These are phyloP conservation scores for Pleurotus cornucopiae DNA, from an alignment of 768 basidiomycete species.

Conservation along the genomic window DNA sequence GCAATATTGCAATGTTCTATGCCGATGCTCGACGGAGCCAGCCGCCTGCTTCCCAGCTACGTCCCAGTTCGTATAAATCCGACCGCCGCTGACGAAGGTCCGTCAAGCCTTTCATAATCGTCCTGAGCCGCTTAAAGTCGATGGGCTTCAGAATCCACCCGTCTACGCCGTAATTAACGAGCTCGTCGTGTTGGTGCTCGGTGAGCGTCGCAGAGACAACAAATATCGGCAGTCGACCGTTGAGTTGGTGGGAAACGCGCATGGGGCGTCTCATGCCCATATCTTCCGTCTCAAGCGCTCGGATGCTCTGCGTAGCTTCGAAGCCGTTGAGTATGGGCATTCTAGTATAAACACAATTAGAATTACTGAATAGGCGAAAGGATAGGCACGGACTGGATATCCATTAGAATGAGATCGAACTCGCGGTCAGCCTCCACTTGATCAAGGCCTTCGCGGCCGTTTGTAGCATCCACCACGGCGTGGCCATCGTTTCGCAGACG, in stretches of 20 bases:
- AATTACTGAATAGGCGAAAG: background rate
- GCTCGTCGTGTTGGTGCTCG: slow-evolving; percentile 51
- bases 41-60: slow-evolving; percentile 61
- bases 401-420: slow-evolving; percentile 80
- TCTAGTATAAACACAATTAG: slow-evolving; percentile 26
- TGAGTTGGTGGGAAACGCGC: slow-evolving; percentile 43
- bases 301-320: slow-evolving; percentile 63
- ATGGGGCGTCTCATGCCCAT: slow-evolving; percentile 1
- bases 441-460: slow-evolving; percentile 75
- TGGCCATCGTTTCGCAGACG: slow-evolving; percentile 65
- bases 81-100: slow-evolving; percentile 44
- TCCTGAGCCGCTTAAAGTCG: slow-evolving; percentile 63
- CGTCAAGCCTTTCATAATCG: slow-evolving; percentile 55
- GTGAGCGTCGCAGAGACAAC: slow-evolving; percentile 75
- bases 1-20: no score
- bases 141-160: slow-evolving; percentile 86
- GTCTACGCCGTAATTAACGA: slow-evolving; percentile 58
- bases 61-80: slow-evolving; percentile 49
- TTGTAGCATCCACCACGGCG: slow-evolving; percentile 57
- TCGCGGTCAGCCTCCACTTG: slow-evolving; percentile 49
- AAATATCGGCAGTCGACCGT: slow-evolving; percentile 73
- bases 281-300: slow-evolving; percentile 46
- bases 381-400: slow-evolving; percentile 54
- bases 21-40: slow-evolving; percentile 36
- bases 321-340: slow-evolving; percentile 81